Evolutionary conservation across 2,329 filamentous ascomycete species (phyloP), one percentile per base, ranked within the genome.

Genomic region (Fusarium floridanum): DNA sequence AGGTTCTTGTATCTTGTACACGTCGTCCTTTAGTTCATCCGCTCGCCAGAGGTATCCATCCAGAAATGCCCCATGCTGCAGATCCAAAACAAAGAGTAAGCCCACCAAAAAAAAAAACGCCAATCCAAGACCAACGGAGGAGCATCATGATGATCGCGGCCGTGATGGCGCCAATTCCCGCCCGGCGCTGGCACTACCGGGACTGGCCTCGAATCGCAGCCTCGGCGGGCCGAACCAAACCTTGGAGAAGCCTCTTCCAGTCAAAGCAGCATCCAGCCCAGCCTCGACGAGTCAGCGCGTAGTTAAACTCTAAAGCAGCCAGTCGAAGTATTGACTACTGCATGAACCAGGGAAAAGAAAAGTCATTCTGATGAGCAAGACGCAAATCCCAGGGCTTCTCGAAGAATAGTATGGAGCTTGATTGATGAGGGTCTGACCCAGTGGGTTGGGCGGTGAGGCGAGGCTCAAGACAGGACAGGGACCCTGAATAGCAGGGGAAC

Each of bases 381-480:
- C 27, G 36, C 22, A 53, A 57, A 43, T 34, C 43, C 39, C 62
- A 29, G 20, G 20, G 20, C 50, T 64, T 65, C 56, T 63, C 59
- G 43, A 68, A 62, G 24, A 37, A 61, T 64, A 39, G 65, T 66
- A 61, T 62, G 55, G 68, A 71, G 56, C 60, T 62, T 65, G 55
- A 43, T 50, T 50, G 45, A 48, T 48, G 43, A 55, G 41, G 16
- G 43, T 66, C 41, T 66, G 66, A 57, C 61, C 76, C 69, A 62
- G 66, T 34, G 60, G 73, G 66, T 73, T 77, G 67, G 75, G 68
- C 64, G 67, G 74, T 75, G 69, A 72, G 72, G 61, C 53, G 62
- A 73, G 61, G 24, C 57, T 62, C 53, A 55, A 64, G 71, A 65
- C 67, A 61, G 45, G 55, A 65, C 67, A 61, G 45, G 55, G 66